These are phyloP conservation scores for Paspalum vaginatum DNA, from an alignment of 176 grass and related monocot species.

Conservation along the genomic window DNA sequence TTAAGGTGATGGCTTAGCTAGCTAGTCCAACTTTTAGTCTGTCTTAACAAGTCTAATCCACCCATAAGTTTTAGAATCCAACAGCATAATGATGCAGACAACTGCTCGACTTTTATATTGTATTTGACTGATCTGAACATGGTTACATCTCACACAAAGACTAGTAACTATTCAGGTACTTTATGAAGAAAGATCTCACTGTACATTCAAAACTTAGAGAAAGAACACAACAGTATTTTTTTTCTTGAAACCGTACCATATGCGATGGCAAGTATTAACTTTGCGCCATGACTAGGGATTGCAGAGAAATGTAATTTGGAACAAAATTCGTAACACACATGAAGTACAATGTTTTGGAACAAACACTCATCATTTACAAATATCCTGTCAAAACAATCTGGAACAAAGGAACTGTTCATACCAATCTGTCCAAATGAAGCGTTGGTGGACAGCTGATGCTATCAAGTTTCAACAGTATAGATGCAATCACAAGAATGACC, in stretches of 20 bases:
- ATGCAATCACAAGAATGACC: too few relatives aligned
- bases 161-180: not conserved
- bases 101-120: not conserved
- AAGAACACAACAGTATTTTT: not conserved
- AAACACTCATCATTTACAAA: too few relatives aligned
- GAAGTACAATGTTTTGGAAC: too few relatives aligned
- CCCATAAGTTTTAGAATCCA: not conserved
- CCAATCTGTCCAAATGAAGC: too few relatives aligned
- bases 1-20: not conserved
- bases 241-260: not conserved
- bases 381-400: too few relatives aligned
- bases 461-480: too few relatives aligned
- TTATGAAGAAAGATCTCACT: not conserved
- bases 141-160: not conserved
- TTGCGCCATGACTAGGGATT: not conserved
- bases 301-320: not conserved
- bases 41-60: not conserved
- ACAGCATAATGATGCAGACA: not conserved
- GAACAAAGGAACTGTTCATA: not conserved
- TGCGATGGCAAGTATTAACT: not conserved
- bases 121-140: not conserved
- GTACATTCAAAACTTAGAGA: too few relatives aligned
- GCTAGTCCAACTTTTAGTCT: not conserved
- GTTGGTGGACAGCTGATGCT: too few relatives aligned
- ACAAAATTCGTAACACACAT: too few relatives aligned